Percentiles rank a stretch among this genome's conserved stretches.
phyloP scores from a whole-genome alignment of 192 early-diverging fungal genomes.

The Rhizophagus clarus region DNA sequence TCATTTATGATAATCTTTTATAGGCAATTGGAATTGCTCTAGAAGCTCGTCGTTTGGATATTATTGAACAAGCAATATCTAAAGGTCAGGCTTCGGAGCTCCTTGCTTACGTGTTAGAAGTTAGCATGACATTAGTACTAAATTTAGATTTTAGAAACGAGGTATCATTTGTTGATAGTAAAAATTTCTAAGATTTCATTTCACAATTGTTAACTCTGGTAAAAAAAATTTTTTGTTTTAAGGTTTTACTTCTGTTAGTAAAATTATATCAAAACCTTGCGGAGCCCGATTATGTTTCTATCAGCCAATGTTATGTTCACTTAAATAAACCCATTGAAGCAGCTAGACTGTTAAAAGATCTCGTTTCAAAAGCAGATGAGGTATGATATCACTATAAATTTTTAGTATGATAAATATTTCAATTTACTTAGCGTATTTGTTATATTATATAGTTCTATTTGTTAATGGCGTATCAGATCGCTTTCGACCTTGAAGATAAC shows the following conservation, averaged over 20 bases:
- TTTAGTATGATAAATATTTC: background rate
- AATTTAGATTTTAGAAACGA: slow-evolving; percentile 81
- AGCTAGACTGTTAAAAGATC: slow-evolving; percentile 71
- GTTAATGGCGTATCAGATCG: slow-evolving; percentile 94
- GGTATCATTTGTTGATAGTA: slow-evolving; percentile 41
- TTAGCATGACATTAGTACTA: slow-evolving; percentile 83
- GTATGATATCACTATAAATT: slow-evolving; percentile 46
- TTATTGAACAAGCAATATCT: slow-evolving; percentile 81
- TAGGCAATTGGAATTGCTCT: slow-evolving; percentile 95
- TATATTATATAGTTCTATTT: slow-evolving; percentile 46
- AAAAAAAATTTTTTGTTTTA: background rate
- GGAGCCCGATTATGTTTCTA: slow-evolving; percentile 90
- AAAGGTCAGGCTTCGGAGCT: slow-evolving; percentile 72
- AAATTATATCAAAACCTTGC: slow-evolving; percentile 70
- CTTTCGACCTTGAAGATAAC: slow-evolving; percentile 96
- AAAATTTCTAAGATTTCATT: background rate
- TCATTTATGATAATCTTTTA: background rate
- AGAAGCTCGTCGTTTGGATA: slow-evolving; percentile 88
- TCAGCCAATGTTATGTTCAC: slow-evolving; percentile 90
- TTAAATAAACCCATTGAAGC: slow-evolving; percentile 78
- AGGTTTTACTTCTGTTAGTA: slow-evolving; percentile 76
- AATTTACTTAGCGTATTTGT: background rate
- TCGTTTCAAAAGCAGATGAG: slow-evolving; percentile 65
- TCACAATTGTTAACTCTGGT: background rate
- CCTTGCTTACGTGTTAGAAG: slow-evolving; percentile 83